Evolutionary conservation across 2,329 filamentous ascomycete species (phyloP).

Genomic region (Diaporthe batatas): DNA sequence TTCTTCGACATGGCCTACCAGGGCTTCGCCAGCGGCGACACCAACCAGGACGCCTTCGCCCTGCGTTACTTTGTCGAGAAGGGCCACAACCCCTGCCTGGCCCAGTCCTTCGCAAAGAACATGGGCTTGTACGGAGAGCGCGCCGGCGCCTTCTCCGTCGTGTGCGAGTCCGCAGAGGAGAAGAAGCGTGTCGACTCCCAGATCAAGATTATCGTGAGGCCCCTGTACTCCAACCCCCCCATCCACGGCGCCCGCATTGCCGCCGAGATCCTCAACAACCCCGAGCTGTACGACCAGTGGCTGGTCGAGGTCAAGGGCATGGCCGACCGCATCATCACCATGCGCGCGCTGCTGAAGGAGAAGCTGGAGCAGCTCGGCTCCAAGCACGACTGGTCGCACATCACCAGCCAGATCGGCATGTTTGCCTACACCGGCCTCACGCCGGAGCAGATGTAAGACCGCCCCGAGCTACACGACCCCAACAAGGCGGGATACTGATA

Average conservation of each 20-base stretch:
- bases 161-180: conserved; percentile 87
- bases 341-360: conserved; percentile 93
- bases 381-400: conserved; percentile 99
- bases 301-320: conserved; percentile 96
- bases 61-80: conserved; percentile 93
- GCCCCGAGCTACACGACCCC: neutral
- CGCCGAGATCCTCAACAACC: conserved; percentile 89
- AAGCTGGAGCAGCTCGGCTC: conserved; percentile 95
- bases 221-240: conserved; percentile 98
- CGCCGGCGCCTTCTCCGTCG: conserved; percentile 95
- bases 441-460: conserved; percentile 81
- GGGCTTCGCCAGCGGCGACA: conserved; percentile 94
- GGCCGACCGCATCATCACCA: conserved; percentile 99
- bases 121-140: conserved; percentile 99
- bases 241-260: conserved; percentile 97
- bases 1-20: conserved; percentile 99
- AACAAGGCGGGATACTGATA: neutral
- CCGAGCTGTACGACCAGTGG: conserved; percentile 92
- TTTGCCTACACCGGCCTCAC: conserved; percentile 97
- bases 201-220: conserved; percentile 97
- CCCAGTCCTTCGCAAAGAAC: conserved; percentile 99
- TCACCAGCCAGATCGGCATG: conserved; percentile 99
- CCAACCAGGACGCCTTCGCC: conserved; percentile 92
- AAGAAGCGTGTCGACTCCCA: conserved; percentile 97
- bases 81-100: conserved; percentile 88